A percentile compares a stretch with the other conserved stretches of the same genome.
These are phyloP conservation scores for Trametes villosa DNA, from an alignment of 768 basidiomycete genomes.

Conservation along the genomic window DNA sequence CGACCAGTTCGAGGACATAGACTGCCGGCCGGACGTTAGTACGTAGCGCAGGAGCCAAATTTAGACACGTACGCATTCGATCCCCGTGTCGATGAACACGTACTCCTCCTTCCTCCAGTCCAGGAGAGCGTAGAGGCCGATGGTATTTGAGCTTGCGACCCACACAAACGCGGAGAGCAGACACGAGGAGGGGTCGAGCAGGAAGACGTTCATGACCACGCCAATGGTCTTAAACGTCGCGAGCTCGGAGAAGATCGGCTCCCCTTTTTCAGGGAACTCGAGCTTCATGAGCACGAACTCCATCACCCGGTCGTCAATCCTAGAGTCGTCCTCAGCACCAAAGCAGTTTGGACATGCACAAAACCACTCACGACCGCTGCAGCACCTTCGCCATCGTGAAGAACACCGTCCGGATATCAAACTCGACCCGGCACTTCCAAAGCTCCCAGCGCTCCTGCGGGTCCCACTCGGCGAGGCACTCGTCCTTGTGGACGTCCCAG, in stretches of 20 bases:
- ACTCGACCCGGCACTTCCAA: conserved; percentile 81
- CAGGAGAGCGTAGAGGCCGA: conserved; percentile 64
- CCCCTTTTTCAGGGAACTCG: conserved; percentile 50
- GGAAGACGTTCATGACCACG: conserved; percentile 78
- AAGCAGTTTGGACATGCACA: background rate
- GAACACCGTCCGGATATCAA: conserved; percentile 70
- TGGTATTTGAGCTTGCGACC: conserved; percentile 56
- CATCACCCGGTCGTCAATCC: conserved; percentile 61
- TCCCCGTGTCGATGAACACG: conserved; percentile 74
- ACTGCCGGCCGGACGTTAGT: conserved; percentile 39
- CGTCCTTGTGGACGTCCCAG: conserved; percentile 70
- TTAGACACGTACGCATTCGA: conserved; percentile 64
- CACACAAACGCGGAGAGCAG: conserved; percentile 74
- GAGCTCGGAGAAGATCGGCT: conserved; percentile 60
- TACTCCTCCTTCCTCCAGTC: conserved; percentile 72
- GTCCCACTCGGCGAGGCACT: conserved; percentile 70
- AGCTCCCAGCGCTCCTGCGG: conserved; percentile 66
- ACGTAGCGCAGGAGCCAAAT: conserved; percentile 1
- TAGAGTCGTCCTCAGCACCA: conserved; percentile 7
- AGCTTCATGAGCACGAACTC: conserved; percentile 74
- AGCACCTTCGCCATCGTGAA: conserved; percentile 77
- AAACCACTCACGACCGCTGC: conserved; percentile 21
- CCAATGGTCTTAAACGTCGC: conserved; percentile 67
- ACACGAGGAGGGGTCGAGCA: conserved; percentile 65
- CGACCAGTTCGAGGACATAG: conserved; percentile 75